Evolutionary conservation across 192 early-diverging fungal species (phyloP), one percentile per base, ranked within the genome.

Genomic region (Entophlyctis helioformis): DNA sequence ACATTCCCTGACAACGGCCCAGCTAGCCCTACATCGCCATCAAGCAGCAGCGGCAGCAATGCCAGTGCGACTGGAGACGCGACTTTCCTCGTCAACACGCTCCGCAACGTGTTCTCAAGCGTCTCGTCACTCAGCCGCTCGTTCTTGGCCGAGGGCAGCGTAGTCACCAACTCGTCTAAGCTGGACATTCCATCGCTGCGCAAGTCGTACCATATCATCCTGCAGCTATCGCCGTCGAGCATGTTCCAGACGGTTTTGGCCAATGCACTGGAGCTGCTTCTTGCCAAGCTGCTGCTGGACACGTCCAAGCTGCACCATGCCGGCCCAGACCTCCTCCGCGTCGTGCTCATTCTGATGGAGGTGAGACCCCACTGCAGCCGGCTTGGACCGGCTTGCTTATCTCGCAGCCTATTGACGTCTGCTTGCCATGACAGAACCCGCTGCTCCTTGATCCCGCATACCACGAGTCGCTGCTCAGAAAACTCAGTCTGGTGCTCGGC

Each of bases 201-300:
- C 0, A 41, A 59, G 28, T 58, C 64, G 21, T 67, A 62, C 36
- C 22, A 45, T 11, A 18, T 67, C 4, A 57, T 67, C 13, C 33
- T 53, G n/a, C 21, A 39, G 11, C 21, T 69, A 24, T 27, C 28
- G 21, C 65, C 65, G 6, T 36, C 42, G 23, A 54, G 65, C 5
- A 51, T 57, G 2, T 71, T 70, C 52, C 26, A 53, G 15, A 49
- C 39, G 16, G 53, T 60, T 3, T 50, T 82, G 10, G 57, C 66
- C 35, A 70, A 70, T 40, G 67, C 71, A 0, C 53, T 82, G 4
- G 80, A 82, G 48, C 54, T 72, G 18, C 44, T 76, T 1, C 50
- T 80, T 20, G 69, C 80, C 16, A 47, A 59, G 20, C 46, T 82
- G 29, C 56, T 65, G 12, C 42, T 71, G 40, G 71, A 72, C 40